Evolutionary conservation across 2,329 filamentous ascomycete species (phyloP), one percentile per base, ranked within the genome.

Genomic region (Emergomyces pasteurianus): DNA sequence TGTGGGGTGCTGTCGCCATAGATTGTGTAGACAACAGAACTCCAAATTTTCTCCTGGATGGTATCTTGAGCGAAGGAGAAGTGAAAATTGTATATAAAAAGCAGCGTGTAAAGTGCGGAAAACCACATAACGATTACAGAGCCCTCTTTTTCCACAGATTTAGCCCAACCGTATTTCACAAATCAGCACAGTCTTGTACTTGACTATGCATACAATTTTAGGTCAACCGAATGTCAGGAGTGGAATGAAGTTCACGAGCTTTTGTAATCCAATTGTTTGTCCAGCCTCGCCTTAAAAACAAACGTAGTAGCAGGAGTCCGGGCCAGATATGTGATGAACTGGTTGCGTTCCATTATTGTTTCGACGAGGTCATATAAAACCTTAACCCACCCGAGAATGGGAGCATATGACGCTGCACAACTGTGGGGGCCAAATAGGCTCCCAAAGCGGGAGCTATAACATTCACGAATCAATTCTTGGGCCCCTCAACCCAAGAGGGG

Each of bases 1-100:
- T 71, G 65, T 2, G 83, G 82, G 6, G 80, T 82, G 58, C 77
- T 78, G 62, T 85, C 83, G 62, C 83, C 83, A 57, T 80, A 75
- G 26, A 79, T 72, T 42, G 80, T 78, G 66, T 81, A 83, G 60
- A 81, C 76, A 56, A 84, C 81, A 26, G 80, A 75, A 47, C 76
- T 77, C 73, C 77, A 77, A 21, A 78, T 67, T 54, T 71, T 73
- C 58, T 73, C 68, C 60, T 73, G 67, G 14, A 71, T 68, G 23
- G 61, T 64, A 42, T 61, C 65, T 26, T 67, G 63, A 28, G 64
- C 53, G 23, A 65, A 46, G 2, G 61, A 49, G 3, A 53, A 31
- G 16, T n/a, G 16, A 42, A 49, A 16, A 8, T 49, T 34, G 23
- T 12, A 46, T 26, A 34, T 2, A 18, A 52, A 38, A 12, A 53